Percentiles rank a stretch among this genome's conserved stretches.
Conservation (phyloP, 2,329 filamentous ascomycete species). For the Penicillium rolfsii region DNA sequence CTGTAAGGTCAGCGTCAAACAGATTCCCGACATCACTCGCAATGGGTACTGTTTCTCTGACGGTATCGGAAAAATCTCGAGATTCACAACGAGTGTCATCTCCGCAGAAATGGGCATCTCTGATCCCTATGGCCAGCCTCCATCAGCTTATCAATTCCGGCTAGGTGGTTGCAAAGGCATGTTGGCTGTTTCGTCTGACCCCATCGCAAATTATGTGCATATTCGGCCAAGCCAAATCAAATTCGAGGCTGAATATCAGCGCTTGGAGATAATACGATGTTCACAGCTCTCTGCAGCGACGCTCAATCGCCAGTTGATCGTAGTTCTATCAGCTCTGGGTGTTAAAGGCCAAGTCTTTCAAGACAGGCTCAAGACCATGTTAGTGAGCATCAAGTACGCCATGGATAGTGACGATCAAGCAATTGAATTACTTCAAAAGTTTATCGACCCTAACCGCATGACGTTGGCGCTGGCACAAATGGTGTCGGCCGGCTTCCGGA, state of each 20-base stretch:
- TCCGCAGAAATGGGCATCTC: constrained; percentile 68
- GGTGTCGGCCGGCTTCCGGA: constrained; percentile 79
- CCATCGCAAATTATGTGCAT: constrained; percentile 69
- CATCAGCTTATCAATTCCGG: constrained; percentile 89
- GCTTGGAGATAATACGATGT: constrained; percentile 81
- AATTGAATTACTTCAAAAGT: constrained; percentile 68
- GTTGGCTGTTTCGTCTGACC: constrained; percentile 72
- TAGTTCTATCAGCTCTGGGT: constrained; percentile 78
- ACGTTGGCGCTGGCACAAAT: constrained; percentile 75
- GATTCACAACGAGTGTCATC: constrained; percentile 73
- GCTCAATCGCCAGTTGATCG: constrained; percentile 87
- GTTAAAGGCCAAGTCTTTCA: constrained; percentile 70
- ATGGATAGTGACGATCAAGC: constrained; percentile 69
- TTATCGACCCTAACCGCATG: constrained; percentile 82
- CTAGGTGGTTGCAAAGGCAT: constrained; percentile 93
- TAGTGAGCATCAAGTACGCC: constrained; percentile 69
- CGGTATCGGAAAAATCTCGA: constrained; percentile 90
- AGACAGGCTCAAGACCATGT: constrained; percentile 67
- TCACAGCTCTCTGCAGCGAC: constrained; percentile 76
- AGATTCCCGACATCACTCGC: constrained; percentile 70
- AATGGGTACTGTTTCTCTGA: constrained; percentile 80
- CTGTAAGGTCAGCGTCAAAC: constrained; percentile 60
- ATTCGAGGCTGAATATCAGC: constrained; percentile 71
- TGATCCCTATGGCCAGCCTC: constrained; percentile 58
- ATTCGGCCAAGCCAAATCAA: constrained; percentile 87